A percentile compares a stretch with the other conserved stretches of the same genome.
Conservation (phyloP, 345 rosid species). For the Moricandia moricandioides region DNA sequence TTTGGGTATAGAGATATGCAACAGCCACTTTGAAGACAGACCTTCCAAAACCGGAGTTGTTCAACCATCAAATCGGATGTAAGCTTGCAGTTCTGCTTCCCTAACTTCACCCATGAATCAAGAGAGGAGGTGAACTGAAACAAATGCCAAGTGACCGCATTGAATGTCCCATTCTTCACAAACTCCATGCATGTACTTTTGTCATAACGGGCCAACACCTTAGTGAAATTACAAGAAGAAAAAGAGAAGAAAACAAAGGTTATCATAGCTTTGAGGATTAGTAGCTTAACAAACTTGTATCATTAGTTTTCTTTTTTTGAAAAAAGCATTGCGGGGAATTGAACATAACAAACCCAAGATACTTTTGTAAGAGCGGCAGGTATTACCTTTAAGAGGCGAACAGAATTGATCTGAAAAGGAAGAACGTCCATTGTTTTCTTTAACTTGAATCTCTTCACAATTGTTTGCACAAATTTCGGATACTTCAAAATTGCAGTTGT, state of each 20-base stretch:
- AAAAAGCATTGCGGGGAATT: conserved; percentile 19
- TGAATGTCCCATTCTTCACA: conserved; percentile 50
- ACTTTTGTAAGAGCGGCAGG: not conserved
- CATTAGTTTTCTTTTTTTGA: not conserved
- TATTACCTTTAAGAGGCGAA: conserved; percentile 68
- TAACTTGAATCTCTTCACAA: conserved; percentile 57
- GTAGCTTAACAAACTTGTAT: not conserved
- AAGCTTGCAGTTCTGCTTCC: conserved; percentile 66
- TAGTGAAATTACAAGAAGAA: conserved; percentile 13
- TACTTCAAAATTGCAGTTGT: conserved; percentile 68
- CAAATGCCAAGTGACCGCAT: conserved; percentile 65
- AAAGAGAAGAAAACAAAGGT: conserved; percentile 13
- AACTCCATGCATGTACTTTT: conserved; percentile 54
- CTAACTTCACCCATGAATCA: conserved; percentile 65
- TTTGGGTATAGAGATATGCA: conserved; percentile 63
- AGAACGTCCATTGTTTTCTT: conserved; percentile 41
- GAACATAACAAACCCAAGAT: not conserved
- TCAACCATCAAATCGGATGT: conserved; percentile 72
- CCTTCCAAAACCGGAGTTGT: conserved; percentile 81
- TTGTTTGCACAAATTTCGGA: conserved; percentile 59
- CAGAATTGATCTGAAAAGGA: conserved; percentile 61
- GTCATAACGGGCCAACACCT: conserved; percentile 77
- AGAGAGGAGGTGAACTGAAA: conserved; percentile 58
- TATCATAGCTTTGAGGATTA: conserved; percentile 9
- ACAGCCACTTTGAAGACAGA: conserved; percentile 61